Percentiles rank a stretch among this genome's conserved stretches.
Conservation (phyloP, 73 alveolate genomes). For the Effrenium voratum region DNA sequence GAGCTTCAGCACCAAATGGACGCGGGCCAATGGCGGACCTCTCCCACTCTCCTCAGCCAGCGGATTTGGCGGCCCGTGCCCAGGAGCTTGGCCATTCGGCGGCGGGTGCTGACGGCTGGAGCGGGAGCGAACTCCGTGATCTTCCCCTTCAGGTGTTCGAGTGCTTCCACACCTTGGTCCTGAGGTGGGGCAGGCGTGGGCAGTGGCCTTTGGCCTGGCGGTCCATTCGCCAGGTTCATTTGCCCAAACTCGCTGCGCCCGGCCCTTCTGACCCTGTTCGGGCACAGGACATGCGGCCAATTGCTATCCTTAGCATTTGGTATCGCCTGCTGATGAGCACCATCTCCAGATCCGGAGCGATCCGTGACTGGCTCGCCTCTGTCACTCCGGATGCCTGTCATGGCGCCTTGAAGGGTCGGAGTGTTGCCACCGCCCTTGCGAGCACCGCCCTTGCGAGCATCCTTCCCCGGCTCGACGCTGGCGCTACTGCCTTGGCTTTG, state of each 20-base stretch:
- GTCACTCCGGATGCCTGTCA: background rate
- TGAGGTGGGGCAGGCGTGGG: background rate
- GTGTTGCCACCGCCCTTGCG: background rate
- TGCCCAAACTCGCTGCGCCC: background rate
- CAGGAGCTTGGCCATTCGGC: background rate
- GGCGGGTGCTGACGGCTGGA: conserved; percentile 7
- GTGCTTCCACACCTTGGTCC: background rate
- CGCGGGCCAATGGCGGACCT: background rate
- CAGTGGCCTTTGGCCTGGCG: background rate
- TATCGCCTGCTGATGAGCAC: background rate
- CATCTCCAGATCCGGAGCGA: background rate
- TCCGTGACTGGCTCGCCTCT: background rate
- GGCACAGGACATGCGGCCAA: background rate
- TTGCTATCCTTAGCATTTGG: background rate
- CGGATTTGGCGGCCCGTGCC: background rate
- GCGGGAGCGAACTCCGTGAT: background rate
- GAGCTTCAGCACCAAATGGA: background rate
- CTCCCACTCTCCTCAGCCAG: background rate
- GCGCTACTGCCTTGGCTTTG: background rate
- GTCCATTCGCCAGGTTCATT: background rate
- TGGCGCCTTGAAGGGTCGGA: background rate
- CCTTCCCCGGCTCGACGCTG: background rate
- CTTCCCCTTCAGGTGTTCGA: background rate
- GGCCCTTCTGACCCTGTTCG: background rate
- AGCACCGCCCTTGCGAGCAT: background rate